Evolutionary conservation across 2,329 filamentous ascomycete genomes (phyloP).

Genomic region (Neonectria hederae): DNA sequence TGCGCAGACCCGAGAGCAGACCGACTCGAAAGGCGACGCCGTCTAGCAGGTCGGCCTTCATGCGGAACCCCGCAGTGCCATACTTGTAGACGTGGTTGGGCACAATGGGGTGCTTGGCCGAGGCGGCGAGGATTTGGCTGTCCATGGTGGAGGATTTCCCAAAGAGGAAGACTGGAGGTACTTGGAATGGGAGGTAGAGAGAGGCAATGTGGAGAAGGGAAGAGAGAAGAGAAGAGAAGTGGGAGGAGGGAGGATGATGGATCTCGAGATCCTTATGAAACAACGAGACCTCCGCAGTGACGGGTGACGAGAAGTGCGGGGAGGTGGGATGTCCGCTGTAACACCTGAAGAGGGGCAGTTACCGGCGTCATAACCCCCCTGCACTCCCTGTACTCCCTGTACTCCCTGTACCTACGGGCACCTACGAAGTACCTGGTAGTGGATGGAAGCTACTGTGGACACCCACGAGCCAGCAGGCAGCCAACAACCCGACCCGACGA

Average conservation of each 20-base stretch:
- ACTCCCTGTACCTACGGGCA: background rate
- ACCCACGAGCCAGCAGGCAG: background rate
- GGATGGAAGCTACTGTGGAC: background rate
- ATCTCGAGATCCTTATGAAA: constrained; percentile 38
- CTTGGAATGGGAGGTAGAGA: constrained; percentile 8
- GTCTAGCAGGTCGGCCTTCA: constrained; percentile 82
- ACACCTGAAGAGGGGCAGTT: constrained; percentile 10
- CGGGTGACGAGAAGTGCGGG: constrained; percentile 27
- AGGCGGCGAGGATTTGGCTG: constrained; percentile 67
- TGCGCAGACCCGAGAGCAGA: constrained; percentile 86
- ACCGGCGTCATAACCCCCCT: too few species aligned
- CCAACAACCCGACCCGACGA: background rate
- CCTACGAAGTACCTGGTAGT: background rate
- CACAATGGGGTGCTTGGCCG: constrained; percentile 69
- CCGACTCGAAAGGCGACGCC: constrained; percentile 94
- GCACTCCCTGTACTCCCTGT: background rate
- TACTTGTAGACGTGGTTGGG: constrained; percentile 68
- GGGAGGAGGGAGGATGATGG: constrained; percentile 31
- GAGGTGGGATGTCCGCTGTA: constrained; percentile 8
- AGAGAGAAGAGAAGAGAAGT: constrained; percentile 2
- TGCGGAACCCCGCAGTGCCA: constrained; percentile 74
- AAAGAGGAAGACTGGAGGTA: constrained; percentile 1
- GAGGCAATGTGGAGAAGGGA: constrained; percentile 7
- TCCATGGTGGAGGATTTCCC: constrained; percentile 55
- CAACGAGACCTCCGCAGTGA: constrained; percentile 32